phyloP scores from a whole-genome alignment of 129 eudicot genomes.

The Chrysanthemum makinoi region DNA sequence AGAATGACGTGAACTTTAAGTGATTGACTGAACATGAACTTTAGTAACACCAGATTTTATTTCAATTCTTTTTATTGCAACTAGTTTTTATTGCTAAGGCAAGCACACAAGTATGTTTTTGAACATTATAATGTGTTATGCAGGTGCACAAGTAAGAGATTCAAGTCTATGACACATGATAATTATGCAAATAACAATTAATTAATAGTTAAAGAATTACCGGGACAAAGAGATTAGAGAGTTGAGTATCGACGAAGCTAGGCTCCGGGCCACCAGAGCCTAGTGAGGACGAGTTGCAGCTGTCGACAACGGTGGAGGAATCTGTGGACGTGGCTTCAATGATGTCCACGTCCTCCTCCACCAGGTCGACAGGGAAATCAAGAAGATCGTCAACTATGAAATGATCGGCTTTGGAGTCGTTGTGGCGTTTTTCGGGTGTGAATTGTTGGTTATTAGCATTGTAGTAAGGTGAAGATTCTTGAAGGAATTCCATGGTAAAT shows the following conservation, averaged over 20 bases:
- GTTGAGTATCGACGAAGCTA: slow-evolving; percentile 36
- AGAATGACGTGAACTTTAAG: slow-evolving; percentile 7
- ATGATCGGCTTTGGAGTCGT: slow-evolving; percentile 31
- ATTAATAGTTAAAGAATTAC: slow-evolving; percentile 29
- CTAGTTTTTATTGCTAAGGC: no score
- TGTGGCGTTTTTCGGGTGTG: slow-evolving; percentile 29
- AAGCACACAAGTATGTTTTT: no score
- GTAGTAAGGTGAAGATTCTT: background rate
- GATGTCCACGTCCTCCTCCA: slow-evolving; percentile 10
- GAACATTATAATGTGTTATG: no score
- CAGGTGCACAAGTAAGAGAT: no score
- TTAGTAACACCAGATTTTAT: background rate
- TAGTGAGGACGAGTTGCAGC: slow-evolving; percentile 44
- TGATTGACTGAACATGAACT: slow-evolving; percentile 1
- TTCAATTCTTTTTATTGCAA: no score
- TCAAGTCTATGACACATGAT: background rate
- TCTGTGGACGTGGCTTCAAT: slow-evolving; percentile 22
- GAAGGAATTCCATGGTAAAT: background rate
- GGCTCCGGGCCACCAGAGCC: slow-evolving; percentile 35
- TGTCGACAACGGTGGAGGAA: slow-evolving; percentile 41
- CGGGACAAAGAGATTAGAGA: slow-evolving; percentile 58
- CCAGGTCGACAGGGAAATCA: slow-evolving; percentile 54
- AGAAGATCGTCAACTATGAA: slow-evolving; percentile 69
- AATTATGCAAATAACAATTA: background rate
- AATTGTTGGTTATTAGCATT: slow-evolving; percentile 25